Base-by-base conservation (phyloP, 2,329 filamentous ascomycete genomes). In the Ophiognomonia clavigignenti-juglandacearum region DNA sequence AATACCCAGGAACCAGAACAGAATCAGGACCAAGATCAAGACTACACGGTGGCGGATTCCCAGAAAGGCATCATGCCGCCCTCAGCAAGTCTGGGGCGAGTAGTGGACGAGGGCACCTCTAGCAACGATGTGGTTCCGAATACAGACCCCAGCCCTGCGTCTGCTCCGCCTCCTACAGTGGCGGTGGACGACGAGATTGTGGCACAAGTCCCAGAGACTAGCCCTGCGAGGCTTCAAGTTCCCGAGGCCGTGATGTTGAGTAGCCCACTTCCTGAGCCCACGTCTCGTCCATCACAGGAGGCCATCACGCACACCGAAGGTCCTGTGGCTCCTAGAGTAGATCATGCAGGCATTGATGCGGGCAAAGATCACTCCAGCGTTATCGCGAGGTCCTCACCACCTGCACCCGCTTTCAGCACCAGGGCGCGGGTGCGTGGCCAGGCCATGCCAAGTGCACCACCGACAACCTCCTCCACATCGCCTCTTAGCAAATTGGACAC, bases 401-500 rank as follows among this genome's bases (percentile, higher is more conserved):
- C 42, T 20, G 40, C 37, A 16, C 54, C 49, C 4, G 53, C 45
- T 7, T 38, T 46, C 14, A 52, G 43, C 37, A 52, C 51, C 1
- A 44, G 45, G 23, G 36, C 43, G 29, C 45, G 22, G 10, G 22
- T 22, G 11, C 42, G 46, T 31, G 29, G 32, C n/a, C n/a, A 23
- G 31, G n/a, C 11, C 27, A 35, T 9, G 7, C 22, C 19, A 26
- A 45, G 20, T 31, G 27, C 34, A 19, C 19, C 31, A 16, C 22
- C 40, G 13, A 46, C 10, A 26, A 6, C 50, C 23, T 34, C 50
- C 1, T 43, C 50, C 27, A 23, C 42, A 7, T 35, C 71, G 3
- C 65, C 63, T 5, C 57, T 74, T 10, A 73, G 68, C 45, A 54
- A 62, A 19, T 51, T 73, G 13, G 66, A 66, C 2, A 57, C 59